These are phyloP conservation scores for Patellifolia procumbens DNA, from an alignment of 179 eudicot genomes.

Conservation along the genomic window DNA sequence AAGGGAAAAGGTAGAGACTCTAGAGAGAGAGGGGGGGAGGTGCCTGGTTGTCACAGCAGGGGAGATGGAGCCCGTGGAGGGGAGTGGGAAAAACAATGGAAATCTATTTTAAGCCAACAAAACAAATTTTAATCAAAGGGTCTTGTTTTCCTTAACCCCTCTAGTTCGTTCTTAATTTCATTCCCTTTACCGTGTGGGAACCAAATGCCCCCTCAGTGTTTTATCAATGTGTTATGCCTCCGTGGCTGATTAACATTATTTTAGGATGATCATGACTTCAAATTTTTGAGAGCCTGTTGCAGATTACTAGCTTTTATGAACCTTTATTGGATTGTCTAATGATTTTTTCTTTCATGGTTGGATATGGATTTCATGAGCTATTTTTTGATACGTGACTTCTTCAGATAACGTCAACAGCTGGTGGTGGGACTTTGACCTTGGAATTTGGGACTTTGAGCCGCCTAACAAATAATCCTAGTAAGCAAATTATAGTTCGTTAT, in stretches of 20 bases:
- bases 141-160: too few relatives aligned
- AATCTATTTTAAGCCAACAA: too few relatives aligned
- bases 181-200: too few relatives aligned
- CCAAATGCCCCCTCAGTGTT: too few relatives aligned
- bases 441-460: slow-evolving; percentile 98
- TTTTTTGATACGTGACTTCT: slow-evolving; percentile 21
- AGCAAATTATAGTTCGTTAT: slow-evolving; percentile 19
- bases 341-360: slow-evolving; percentile 15
- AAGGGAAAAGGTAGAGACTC: too few relatives aligned
- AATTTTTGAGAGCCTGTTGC: slow-evolving; percentile 1
- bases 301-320: slow-evolving; percentile 1
- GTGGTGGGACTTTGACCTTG: slow-evolving; percentile 97
- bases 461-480: slow-evolving; percentile 87
- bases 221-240: not conserved
- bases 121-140: too few relatives aligned
- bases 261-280: slow-evolving; percentile 20
- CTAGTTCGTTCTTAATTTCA: too few relatives aligned
- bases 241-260: slow-evolving; percentile 3
- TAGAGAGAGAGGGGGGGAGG: too few relatives aligned
- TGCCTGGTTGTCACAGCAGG: too few relatives aligned
- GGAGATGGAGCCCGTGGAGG: too few relatives aligned
- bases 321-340: slow-evolving; percentile 1
- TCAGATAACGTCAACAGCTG: slow-evolving; percentile 98
- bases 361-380: not conserved
- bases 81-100: too few relatives aligned